Evolutionary conservation across 805 yeast genomes (phyloP).

Genomic region (Priceomyces castillae): DNA sequence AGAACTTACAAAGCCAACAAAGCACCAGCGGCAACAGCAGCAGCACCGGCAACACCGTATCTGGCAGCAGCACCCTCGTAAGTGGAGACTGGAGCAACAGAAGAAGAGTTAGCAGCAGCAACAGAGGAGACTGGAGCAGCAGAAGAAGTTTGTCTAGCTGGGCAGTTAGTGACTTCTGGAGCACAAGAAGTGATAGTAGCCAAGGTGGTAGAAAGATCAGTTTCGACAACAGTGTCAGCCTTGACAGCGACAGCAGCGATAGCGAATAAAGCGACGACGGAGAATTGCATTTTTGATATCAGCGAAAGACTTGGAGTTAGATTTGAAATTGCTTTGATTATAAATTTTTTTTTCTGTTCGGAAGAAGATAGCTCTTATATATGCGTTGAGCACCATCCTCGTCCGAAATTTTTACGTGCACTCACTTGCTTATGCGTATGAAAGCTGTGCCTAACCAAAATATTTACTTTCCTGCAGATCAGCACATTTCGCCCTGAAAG

Average conservation of each 20-base stretch:
- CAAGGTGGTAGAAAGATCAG: conserved; percentile 31
- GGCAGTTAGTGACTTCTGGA: conserved; percentile 48
- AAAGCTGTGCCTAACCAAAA: background rate
- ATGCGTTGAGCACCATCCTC: background rate
- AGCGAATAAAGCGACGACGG: conserved; percentile 34
- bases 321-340: background rate
- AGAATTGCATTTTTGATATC: conserved; percentile 38
- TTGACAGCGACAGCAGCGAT: conserved; percentile 29
- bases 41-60: conserved; percentile 41
- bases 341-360: background rate
- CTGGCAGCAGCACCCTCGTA: conserved; percentile 36
- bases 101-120: conserved; percentile 29
- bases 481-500: background rate
- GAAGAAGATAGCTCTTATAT: background rate
- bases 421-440: background rate
- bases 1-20: conserved; percentile 55
- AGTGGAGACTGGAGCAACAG: conserved; percentile 10
- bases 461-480: background rate
- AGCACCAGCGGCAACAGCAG: conserved; percentile 48
- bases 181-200: conserved; percentile 49
- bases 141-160: conserved; percentile 23
- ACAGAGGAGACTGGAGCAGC: conserved; percentile 16
- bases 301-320: conserved; percentile 34
- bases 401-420: background rate
- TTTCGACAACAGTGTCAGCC: conserved; percentile 25